Base-by-base conservation (phyloP, 2,329 filamentous ascomycete genomes). In the Xylariaceae sp. region DNA sequence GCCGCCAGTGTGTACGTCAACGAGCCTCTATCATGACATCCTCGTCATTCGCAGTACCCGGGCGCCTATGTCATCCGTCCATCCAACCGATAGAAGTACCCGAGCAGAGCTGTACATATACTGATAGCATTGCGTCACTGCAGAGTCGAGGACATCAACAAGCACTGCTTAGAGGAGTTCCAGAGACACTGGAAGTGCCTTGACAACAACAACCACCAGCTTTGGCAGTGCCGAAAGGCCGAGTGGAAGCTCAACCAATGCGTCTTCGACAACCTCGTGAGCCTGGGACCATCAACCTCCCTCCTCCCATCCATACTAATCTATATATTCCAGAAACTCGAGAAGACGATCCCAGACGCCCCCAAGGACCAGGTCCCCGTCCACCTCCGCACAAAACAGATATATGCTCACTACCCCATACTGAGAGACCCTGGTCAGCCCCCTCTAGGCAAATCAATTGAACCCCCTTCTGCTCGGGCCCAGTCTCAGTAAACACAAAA, bases 191-290 rank as follows among this genome's bases (percentile, higher is more conserved):
- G 92, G 92, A 82, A 90, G 71, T 99, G 94, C 73, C 83, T 99
- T 60, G 94, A 99, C 73, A 88, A 96, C 79, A 92, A 95, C 80
- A 99, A 99, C 81, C 94, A 99, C 73, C 90, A 96, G 77, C 80
- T 97, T 61, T 99, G 91, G 89, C 91, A 97, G 73, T 99, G 94
- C 80, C 86, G 94, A 70, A 87, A 86, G 71, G 81, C 84, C 65
- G 94, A 99, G 81, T 88, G 90, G 84, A 87, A 87, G 73, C 80
- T 99, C 70, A 99, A 97, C 82, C 88, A 88, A 78, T 99, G 94
- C 77, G 92, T 97, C 53, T 97, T 89, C 73, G 88, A 97, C 67
- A 97, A 97, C 75, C 77, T 99, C 80, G 94, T 99, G n/a, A 34
- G 39, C 6, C 37, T 39, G 2, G 0, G 34, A 44, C 5, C 37